phyloP scores from a whole-genome alignment of 2,329 filamentous ascomycete genomes.

The Lanzia echinophila region DNA sequence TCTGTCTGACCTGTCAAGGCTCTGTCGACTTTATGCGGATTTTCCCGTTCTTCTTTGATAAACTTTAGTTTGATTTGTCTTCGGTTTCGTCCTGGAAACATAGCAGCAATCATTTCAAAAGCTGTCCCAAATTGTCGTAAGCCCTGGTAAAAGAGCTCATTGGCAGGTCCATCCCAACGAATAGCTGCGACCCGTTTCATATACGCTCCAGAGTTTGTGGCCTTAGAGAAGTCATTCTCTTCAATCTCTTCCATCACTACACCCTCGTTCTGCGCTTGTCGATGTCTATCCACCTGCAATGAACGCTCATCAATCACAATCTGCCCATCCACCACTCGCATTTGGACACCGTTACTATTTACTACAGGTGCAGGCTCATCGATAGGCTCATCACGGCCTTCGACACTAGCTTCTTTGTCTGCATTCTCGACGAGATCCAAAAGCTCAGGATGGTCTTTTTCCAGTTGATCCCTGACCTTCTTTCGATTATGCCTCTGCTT shows the following conservation, averaged over 20 bases:
- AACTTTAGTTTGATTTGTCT: conserved; percentile 77
- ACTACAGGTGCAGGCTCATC: conserved; percentile 1
- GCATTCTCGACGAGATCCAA: neutral
- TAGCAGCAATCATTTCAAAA: conserved; percentile 70
- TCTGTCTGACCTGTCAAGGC: conserved; percentile 56
- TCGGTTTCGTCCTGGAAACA: conserved; percentile 67
- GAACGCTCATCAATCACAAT: conserved; percentile 66
- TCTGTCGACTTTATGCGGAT: conserved; percentile 56
- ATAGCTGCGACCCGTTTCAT: conserved; percentile 58
- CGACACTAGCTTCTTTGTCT: neutral
- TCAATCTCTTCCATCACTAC: conserved; percentile 54
- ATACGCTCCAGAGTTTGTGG: conserved; percentile 64
- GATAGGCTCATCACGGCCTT: conserved; percentile 8
- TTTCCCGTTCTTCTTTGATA: conserved; percentile 66
- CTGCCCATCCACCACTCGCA: conserved; percentile 43
- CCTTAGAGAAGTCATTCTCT: conserved; percentile 70
- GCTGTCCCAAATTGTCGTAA: conserved; percentile 75
- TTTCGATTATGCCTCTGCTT: conserved; percentile 54
- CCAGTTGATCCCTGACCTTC: conserved; percentile 29
- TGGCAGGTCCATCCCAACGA: conserved; percentile 65
- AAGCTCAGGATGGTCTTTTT: conserved; percentile 24
- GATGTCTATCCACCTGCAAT: conserved; percentile 61
- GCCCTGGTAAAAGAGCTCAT: conserved; percentile 68
- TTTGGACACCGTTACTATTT: conserved; percentile 14
- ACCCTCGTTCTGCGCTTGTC: conserved; percentile 48